phyloP scores from a whole-genome alignment of 2,329 filamentous ascomycete species.

The Chaetomium strumarium region DNA sequence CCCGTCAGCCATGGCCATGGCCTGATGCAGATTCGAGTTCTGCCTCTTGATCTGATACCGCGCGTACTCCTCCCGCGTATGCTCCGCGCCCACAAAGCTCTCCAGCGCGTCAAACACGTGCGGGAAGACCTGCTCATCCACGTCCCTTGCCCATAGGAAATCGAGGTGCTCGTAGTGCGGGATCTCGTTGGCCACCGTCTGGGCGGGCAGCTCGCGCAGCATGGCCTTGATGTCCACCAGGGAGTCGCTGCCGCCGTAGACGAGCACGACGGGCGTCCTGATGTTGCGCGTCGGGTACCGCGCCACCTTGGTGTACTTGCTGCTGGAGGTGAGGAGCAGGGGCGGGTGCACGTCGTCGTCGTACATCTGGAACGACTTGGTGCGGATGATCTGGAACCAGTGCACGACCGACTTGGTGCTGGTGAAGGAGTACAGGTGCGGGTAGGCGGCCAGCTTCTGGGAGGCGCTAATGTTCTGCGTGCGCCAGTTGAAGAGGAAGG shows the following conservation, averaged over 20 bases:
- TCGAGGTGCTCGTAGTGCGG: slow-evolving; percentile 95
- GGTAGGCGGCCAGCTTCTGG: slow-evolving; percentile 92
- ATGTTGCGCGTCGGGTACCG: slow-evolving; percentile 97
- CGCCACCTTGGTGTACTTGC: slow-evolving; percentile 91
- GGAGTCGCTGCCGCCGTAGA: slow-evolving; percentile 92
- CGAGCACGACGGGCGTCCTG: slow-evolving; percentile 85
- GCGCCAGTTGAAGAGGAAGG: slow-evolving; percentile 85
- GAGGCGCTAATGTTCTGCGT: slow-evolving; percentile 74
- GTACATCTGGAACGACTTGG: slow-evolving; percentile 95
- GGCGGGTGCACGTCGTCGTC: slow-evolving; percentile 86
- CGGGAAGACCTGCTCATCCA: slow-evolving; percentile 77
- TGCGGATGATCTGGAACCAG: slow-evolving; percentile 99
- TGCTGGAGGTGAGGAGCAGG: slow-evolving; percentile 61
- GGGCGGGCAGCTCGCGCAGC: slow-evolving; percentile 77
- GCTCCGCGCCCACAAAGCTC: slow-evolving; percentile 55
- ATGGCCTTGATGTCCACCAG: slow-evolving; percentile 91
- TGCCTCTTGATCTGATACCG: slow-evolving; percentile 43
- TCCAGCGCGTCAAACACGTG: slow-evolving; percentile 88
- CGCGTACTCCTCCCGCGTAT: slow-evolving; percentile 56
- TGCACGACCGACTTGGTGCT: slow-evolving; percentile 96
- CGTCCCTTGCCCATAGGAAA: slow-evolving; percentile 88
- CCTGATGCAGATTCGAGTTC: slow-evolving; percentile 28
- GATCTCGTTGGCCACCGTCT: slow-evolving; percentile 81
- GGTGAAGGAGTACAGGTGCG: slow-evolving; percentile 93
- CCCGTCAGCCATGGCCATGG: slow-evolving; percentile 8